phyloP scores from a whole-genome alignment of 2,329 filamentous ascomycete species.

The Aspergillus fructus region DNA sequence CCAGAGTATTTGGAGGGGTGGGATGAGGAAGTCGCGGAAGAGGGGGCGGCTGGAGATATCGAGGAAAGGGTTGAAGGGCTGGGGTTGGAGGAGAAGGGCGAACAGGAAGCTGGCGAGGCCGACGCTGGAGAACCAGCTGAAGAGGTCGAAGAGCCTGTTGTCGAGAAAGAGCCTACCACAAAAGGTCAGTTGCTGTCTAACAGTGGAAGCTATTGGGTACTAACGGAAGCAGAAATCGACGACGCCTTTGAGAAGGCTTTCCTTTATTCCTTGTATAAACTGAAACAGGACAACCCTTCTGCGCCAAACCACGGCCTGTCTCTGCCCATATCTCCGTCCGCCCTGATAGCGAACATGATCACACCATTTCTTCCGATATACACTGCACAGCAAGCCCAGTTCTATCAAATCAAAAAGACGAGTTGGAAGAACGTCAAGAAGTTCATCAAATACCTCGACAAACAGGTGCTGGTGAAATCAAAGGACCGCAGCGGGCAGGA shows the following conservation, averaged over 20 bases:
- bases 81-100: constrained; percentile 31
- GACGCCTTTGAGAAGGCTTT: constrained; percentile 65
- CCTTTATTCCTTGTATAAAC: constrained; percentile 60
- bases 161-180: constrained; percentile 54
- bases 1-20: constrained; percentile 57
- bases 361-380: constrained; percentile 65
- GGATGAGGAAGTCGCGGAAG: constrained; percentile 33
- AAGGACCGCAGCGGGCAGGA: constrained; percentile 66
- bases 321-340: constrained; percentile 64
- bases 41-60: constrained; percentile 40
- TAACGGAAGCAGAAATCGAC: constrained; percentile 60
- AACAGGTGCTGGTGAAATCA: constrained; percentile 60
- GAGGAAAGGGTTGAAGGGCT: constrained; percentile 46
- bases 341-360: constrained; percentile 62
- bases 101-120: constrained; percentile 10
- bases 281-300: constrained; percentile 56
- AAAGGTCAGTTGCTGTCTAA: constrained; percentile 46
- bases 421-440: constrained; percentile 70
- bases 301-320: constrained; percentile 56
- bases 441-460: constrained; percentile 68
- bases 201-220: background rate
- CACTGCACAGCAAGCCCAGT: constrained; percentile 55
- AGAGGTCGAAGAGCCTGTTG: constrained; percentile 28
- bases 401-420: constrained; percentile 67
- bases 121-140: constrained; percentile 19